Base-by-base conservation (phyloP, 2,329 filamentous ascomycete genomes). In the Pseudocercospora macadamiae region DNA sequence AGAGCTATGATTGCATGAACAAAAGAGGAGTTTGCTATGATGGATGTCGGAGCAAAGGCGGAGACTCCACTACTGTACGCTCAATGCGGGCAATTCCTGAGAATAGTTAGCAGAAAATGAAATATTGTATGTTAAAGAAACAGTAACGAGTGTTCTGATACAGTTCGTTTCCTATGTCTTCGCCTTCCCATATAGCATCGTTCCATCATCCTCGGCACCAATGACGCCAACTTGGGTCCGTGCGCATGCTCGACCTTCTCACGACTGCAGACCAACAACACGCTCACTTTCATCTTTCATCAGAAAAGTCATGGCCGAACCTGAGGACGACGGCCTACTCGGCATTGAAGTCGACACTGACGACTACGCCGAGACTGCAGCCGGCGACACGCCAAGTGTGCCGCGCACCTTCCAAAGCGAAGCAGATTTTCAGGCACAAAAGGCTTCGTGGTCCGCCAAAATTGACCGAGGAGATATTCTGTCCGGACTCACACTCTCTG, bases 341-440 rank as follows among this genome's bases (percentile, higher is more conserved):
- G 67, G 66, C 47, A 70, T 74, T 28, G 68, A 70, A 30, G 66
- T 73, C 36, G 68, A 68, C 48, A 57, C 66, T 42, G 70, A 74
- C 28, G 62, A 71, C 55, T 72, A 73, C 54, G 71, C 70, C 8
- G 66, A 68, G 16, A 12, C 47, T 2, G n/a, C 71, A 28, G 66
- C 70, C 3, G 64, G 48, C 19, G 70, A 72, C 30, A 54, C 56
- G 12, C 63, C 68, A 0, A 53, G 61, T 6, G 65, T 66, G 4
- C 61, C 69, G 7, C 67, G 73, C 30, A 73, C 70, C 1, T 68
- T 68, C 52, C 71, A 72, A 58, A 71, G 67, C 57, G 69, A 72
- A 56, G 64, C 65, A 37, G 68, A 67, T 28, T 74, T 73, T 49
- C 64, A 66, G 12, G 62, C 62, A 7, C 65, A 70, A 28, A 73